Percentiles rank a stretch among this genome's conserved stretches.
Conservation (phyloP, 305 asterid genomes). For the Salvia sclarea region DNA sequence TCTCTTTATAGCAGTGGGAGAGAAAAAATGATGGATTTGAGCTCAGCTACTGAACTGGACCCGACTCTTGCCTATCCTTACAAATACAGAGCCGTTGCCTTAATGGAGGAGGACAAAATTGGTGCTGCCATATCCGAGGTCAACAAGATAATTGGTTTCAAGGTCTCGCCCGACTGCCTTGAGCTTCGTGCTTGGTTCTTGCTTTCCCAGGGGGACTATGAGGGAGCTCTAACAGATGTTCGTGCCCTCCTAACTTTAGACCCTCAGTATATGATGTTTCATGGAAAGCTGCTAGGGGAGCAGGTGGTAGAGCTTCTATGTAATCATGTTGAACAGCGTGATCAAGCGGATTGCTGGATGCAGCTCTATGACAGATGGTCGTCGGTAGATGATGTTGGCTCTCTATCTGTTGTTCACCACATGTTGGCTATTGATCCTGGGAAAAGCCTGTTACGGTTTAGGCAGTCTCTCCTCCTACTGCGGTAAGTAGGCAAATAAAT, state of each 20-base stretch:
- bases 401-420: slow-evolving; percentile 91
- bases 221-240: slow-evolving; percentile 72
- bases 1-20: slow-evolving; percentile 70
- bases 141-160: slow-evolving; percentile 69
- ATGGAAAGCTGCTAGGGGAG: slow-evolving; percentile 63
- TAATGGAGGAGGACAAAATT: slow-evolving; percentile 56
- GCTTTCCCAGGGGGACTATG: slow-evolving; percentile 64
- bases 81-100: slow-evolving; percentile 62
- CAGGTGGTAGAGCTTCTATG: slow-evolving; percentile 69
- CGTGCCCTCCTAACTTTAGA: slow-evolving; percentile 84
- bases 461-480: slow-evolving; percentile 82
- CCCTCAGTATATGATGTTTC: slow-evolving; percentile 76
- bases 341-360: slow-evolving; percentile 98
- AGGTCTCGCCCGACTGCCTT: slow-evolving; percentile 89
- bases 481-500: slow-evolving; percentile 43
- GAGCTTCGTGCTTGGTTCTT: slow-evolving; percentile 96
- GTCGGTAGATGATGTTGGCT: slow-evolving; percentile 90
- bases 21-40: slow-evolving; percentile 70
- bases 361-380: slow-evolving; percentile 94
- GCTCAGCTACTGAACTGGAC: slow-evolving; percentile 69
- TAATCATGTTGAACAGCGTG: slow-evolving; percentile 62
- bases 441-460: slow-evolving; percentile 73
- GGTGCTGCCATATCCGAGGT: slow-evolving; percentile 79
- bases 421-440: slow-evolving; percentile 83
- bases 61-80: slow-evolving; percentile 87